A percentile compares a stretch with the other conserved stretches of the same genome.
phyloP scores from a whole-genome alignment of 1,284 basidiomycete species.

The Agaricales sp. region DNA sequence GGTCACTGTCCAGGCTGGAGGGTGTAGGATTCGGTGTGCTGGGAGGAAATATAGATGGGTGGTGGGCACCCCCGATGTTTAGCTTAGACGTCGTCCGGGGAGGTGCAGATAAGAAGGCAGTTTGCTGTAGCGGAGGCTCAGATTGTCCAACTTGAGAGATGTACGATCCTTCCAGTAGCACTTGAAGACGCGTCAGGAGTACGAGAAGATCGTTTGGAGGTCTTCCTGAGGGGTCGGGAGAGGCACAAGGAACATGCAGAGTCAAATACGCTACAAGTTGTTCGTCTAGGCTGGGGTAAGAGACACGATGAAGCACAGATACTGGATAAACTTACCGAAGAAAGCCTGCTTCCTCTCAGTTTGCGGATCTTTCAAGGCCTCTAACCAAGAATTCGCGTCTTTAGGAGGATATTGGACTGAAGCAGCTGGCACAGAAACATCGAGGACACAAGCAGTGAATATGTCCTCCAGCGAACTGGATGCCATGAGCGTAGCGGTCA shows the following conservation, averaged over 20 bases:
- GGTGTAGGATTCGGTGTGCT: slow-evolving; percentile 70
- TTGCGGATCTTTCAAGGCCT: slow-evolving; percentile 23
- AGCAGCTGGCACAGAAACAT: slow-evolving; percentile 58
- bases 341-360: slow-evolving; percentile 53
- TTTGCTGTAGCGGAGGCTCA: slow-evolving; percentile 18
- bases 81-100: slow-evolving; percentile 33
- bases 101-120: slow-evolving; percentile 34
- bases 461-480: slow-evolving; percentile 41
- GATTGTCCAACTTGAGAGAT: slow-evolving; percentile 40
- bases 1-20: slow-evolving; percentile 53
- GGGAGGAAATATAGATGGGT: slow-evolving; percentile 63
- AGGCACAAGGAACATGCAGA: slow-evolving; percentile 37
- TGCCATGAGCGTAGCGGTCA: slow-evolving; percentile 7
- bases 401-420: slow-evolving; percentile 47
- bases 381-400: slow-evolving; percentile 46
- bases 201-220: slow-evolving; percentile 50
- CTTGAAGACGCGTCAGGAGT: slow-evolving; percentile 63
- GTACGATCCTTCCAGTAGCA: slow-evolving; percentile 75
- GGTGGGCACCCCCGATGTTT: slow-evolving; percentile 23
- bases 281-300: slow-evolving; percentile 39
- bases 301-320: slow-evolving; percentile 9
- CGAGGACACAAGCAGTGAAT: slow-evolving; percentile 52
- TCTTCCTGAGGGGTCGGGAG: slow-evolving; percentile 20
- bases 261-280: slow-evolving; percentile 61
- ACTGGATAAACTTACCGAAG: slow-evolving; percentile 47